phyloP scores from a whole-genome alignment of 2,329 filamentous ascomycete genomes.

The Aureobasidium sp. region DNA sequence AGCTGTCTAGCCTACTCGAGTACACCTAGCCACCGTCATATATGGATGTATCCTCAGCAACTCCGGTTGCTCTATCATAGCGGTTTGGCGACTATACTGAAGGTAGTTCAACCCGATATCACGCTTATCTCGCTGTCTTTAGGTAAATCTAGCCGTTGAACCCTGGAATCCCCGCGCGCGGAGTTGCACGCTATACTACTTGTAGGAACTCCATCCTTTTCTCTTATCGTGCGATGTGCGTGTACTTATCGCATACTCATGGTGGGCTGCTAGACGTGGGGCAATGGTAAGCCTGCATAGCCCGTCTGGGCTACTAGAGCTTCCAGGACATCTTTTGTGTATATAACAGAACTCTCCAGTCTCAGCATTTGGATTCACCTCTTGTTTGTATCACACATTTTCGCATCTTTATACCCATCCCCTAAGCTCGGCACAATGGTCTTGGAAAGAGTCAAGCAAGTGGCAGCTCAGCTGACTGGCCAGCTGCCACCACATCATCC shows the following conservation, averaged over 20 bases:
- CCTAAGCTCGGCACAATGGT: slow-evolving; percentile 43
- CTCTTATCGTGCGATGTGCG: background rate
- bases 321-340: background rate
- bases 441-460: slow-evolving; percentile 57
- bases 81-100: background rate
- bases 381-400: background rate
- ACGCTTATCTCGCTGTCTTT: background rate
- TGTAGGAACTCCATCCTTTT: background rate
- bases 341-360: background rate
- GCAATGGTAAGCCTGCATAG: background rate
- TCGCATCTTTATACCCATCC: background rate
- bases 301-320: background rate
- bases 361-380: background rate
- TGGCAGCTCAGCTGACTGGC: slow-evolving; percentile 55
- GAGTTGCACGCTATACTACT: slow-evolving; percentile 1
- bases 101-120: background rate
- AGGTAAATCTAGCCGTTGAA: slow-evolving; percentile 8
- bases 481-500: slow-evolving; percentile 56
- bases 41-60: background rate
- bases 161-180: background rate
- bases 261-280: background rate
- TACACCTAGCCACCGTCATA: background rate
- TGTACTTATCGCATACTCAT: background rate
- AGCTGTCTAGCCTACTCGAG: background rate
- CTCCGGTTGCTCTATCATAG: background rate